Evolutionary conservation across 768 basidiomycete genomes (phyloP).

Genomic region (Tricholomella constricta): DNA sequence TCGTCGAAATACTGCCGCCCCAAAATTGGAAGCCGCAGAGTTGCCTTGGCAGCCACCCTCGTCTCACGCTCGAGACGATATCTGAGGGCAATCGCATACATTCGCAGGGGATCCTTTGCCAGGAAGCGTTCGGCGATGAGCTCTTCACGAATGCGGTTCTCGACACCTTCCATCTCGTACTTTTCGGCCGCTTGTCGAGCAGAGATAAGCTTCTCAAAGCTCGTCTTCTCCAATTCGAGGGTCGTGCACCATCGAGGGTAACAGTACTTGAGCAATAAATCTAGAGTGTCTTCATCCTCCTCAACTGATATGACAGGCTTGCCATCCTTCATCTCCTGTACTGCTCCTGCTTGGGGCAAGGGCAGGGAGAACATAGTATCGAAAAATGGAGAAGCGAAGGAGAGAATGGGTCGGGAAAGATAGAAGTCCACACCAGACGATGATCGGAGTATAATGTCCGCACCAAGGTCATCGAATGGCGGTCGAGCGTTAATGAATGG

Average conservation of each 20-base stretch:
- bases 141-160: conserved; percentile 12
- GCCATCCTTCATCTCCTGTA: conserved; percentile 11
- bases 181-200: conserved; percentile 20
- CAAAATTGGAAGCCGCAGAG: conserved; percentile 18
- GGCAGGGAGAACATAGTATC: conserved; percentile 9
- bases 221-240: neutral
- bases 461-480: conserved; percentile 5
- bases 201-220: conserved; percentile 12
- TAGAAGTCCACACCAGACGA: conserved; percentile 5
- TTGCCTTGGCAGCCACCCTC: conserved; percentile 19
- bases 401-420: conserved; percentile 4
- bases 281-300: conserved; percentile 6
- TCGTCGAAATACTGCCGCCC: conserved; percentile 26
- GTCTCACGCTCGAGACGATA: conserved; percentile 15
- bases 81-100: conserved; percentile 21
- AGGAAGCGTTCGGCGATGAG: conserved; percentile 18
- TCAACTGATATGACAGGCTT: conserved; percentile 4
- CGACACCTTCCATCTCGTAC: conserved; percentile 26
- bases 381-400: conserved; percentile 13
- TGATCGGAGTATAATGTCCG: conserved; percentile 13
- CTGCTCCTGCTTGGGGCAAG: neutral
- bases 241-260: neutral
- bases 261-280: neutral
- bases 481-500: neutral
- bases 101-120: conserved; percentile 16